phyloP scores from a whole-genome alignment of 768 basidiomycete species.

The Termitomyces sp. region DNA sequence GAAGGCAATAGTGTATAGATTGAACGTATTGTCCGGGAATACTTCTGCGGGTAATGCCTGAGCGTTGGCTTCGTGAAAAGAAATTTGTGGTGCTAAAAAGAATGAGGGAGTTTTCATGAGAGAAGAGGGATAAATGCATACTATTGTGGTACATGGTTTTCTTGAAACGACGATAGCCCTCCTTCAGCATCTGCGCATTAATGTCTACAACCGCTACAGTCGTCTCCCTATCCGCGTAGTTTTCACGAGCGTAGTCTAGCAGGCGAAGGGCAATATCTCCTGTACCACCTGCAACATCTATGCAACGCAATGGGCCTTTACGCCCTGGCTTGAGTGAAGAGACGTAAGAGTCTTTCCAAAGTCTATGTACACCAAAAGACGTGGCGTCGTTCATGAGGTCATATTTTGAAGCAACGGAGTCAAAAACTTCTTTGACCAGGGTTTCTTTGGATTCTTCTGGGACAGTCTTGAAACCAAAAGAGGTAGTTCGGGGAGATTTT shows the following conservation, averaged over 20 bases:
- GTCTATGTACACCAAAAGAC: slow-evolving; percentile 89
- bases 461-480: slow-evolving; percentile 92
- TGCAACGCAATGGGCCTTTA: slow-evolving; percentile 69
- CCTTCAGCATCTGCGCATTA: slow-evolving; percentile 92
- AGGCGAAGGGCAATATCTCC: slow-evolving; percentile 96
- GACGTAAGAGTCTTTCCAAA: slow-evolving; percentile 96
- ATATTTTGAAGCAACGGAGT: slow-evolving; percentile 92
- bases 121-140: slow-evolving; percentile 30
- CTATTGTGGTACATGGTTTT: slow-evolving; percentile 99
- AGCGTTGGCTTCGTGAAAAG: slow-evolving; percentile 91
- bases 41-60: slow-evolving; percentile 62
- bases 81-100: slow-evolving; percentile 71
- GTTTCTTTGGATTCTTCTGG: slow-evolving; percentile 84
- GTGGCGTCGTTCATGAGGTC: slow-evolving; percentile 99
- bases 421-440: slow-evolving; percentile 90
- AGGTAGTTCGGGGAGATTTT: slow-evolving; percentile 47
- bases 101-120: neutral
- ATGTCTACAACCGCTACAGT: slow-evolving; percentile 90
- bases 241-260: slow-evolving; percentile 84
- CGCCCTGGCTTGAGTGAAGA: slow-evolving; percentile 69
- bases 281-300: slow-evolving; percentile 97
- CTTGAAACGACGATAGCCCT: slow-evolving; percentile 85
- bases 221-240: slow-evolving; percentile 85
- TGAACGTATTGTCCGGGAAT: slow-evolving; percentile 81
- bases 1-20: slow-evolving; percentile 98